A percentile compares a stretch with the other conserved stretches of the same genome.
phyloP scores from a whole-genome alignment of 2,329 filamentous ascomycete species.

The Stachybotrys echinatus region DNA sequence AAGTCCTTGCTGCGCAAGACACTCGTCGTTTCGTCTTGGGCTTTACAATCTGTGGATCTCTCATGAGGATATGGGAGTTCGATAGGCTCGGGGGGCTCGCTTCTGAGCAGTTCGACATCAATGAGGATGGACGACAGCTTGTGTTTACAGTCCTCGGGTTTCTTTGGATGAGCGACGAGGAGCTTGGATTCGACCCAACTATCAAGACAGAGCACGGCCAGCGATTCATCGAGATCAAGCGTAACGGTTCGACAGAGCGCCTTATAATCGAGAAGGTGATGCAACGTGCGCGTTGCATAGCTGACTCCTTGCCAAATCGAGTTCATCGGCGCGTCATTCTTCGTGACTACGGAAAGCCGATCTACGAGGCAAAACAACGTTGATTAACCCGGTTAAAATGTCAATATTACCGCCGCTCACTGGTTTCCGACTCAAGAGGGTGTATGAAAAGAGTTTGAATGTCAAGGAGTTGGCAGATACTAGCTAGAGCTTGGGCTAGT shows the following conservation, averaged over 20 bases:
- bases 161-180: constrained; percentile 18
- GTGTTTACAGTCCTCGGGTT: constrained; percentile 35
- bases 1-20: constrained; percentile 36
- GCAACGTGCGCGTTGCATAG: constrained; percentile 23
- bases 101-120: constrained; percentile 39
- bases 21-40: constrained; percentile 38
- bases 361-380: too few species aligned
- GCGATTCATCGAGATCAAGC: constrained; percentile 5
- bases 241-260: constrained; percentile 7
- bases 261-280: constrained; percentile 34
- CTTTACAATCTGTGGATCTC: constrained; percentile 40
- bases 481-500: too few species aligned
- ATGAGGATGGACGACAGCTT: constrained; percentile 33
- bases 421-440: too few species aligned
- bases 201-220: neutral
- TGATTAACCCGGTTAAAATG: too few species aligned
- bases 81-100: constrained; percentile 38
- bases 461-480: too few species aligned
- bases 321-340: constrained; percentile 18
- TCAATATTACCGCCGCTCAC: too few species aligned
- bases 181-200: constrained; percentile 6
- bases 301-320: constrained; percentile 1
- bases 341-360: constrained; percentile 26
- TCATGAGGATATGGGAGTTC: constrained; percentile 42
- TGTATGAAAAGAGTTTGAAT: too few species aligned